Evolutionary conservation across 2,329 filamentous ascomycete genomes (phyloP).

Genomic region (Diaporthe sp.): DNA sequence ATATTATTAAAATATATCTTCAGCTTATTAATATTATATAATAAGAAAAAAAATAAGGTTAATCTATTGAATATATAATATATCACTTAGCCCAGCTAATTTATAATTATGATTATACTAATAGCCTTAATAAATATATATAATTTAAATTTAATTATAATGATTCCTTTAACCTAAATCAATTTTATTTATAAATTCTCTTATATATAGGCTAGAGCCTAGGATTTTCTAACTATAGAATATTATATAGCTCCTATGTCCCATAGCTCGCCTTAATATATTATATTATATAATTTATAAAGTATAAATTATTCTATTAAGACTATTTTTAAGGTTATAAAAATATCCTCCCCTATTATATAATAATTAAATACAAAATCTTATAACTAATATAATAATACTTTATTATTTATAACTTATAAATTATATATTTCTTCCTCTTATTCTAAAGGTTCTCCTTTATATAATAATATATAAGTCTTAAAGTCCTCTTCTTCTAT

Average conservation of each 20-base stretch:
- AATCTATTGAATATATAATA: no score
- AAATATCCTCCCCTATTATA: neutral
- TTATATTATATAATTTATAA: neutral
- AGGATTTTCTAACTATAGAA: neutral
- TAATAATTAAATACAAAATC: neutral
- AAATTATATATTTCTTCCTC: neutral
- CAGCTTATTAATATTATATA: no score
- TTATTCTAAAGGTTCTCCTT: no score
- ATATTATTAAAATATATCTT: neutral
- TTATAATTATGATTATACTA: no score
- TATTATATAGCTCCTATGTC: neutral
- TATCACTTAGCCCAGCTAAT: no score
- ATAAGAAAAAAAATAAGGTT: no score
- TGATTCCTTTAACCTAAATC: no score
- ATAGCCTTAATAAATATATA: no score
- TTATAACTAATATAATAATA: neutral
- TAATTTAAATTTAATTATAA: neutral
- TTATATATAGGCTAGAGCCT: neutral
- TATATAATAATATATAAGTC: no score
- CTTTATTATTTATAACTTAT: neutral
- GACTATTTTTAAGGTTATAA: neutral
- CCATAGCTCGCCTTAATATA: neutral
- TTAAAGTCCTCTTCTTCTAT: no score
- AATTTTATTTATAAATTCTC: no score
- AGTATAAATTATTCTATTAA: neutral